Base-by-base conservation (phyloP, 176 grass and related monocot genomes). In the Oropetium thomaeum region DNA sequence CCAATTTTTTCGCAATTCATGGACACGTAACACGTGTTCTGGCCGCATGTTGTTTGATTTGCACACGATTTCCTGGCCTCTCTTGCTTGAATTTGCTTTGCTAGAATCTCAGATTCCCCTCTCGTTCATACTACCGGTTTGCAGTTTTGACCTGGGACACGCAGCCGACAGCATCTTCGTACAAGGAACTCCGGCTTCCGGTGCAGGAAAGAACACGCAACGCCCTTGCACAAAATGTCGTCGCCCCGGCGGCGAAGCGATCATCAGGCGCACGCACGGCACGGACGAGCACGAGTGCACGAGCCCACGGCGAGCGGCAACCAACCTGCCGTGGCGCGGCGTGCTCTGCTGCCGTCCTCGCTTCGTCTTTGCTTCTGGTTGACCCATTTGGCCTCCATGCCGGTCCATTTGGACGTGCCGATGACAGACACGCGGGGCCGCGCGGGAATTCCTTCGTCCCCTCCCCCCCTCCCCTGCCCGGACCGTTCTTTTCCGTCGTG, bases 341-440 rank as follows among this genome's bases (percentile, higher is more conserved):
- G 37, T 38, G 30, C 57, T 27, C 20, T 15, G 32, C n/a, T 20
- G 42, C 55, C 66, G 73, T 71, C 15, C 34, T 57, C 31, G 11
- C 74, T 55, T 71, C 31, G 11, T 66, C 45, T 71, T 51, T 3
- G 14, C 20, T 58, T 42, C 73, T 72, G 85, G 12, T 82, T 82
- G 79, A 26, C 67, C 32, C 58, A 82, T 10, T 29, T 34, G 28
- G 35, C 66, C n/a, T n/a, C n/a, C n/a, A n/a, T 10, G n/a, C 11
- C 5, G 32, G 61, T 26, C 4, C 4, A 31, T n/a, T n/a, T 25
- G 38, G 3, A 35, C 8, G 48, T 11, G 25, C 27, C 75, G 2
- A 38, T 78, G 76, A 78, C 48, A 68, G 76, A 78, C 48, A 68
- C 17, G 63, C 27, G 76, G 76, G 75, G 2, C 15, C 53, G 23